Evolutionary conservation across 768 basidiomycete species (phyloP).

Genomic region (Naematelia aurantialba): DNA sequence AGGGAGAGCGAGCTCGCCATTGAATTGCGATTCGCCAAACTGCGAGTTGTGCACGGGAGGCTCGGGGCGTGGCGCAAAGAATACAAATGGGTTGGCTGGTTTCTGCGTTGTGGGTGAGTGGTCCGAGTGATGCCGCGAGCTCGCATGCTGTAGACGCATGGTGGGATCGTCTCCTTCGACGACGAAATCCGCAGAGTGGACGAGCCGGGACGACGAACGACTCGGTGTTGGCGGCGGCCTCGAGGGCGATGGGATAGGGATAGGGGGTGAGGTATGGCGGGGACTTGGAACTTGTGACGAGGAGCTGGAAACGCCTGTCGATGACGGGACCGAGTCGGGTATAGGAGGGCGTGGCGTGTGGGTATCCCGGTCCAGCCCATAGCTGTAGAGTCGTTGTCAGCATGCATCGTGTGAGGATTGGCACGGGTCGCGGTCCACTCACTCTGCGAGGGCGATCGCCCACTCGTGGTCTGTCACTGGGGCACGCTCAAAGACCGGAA

Average conservation of each 20-base stretch:
- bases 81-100: not conserved
- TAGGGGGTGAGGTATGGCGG: not conserved
- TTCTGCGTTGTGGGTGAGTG: not conserved
- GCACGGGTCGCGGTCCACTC: too few relatives aligned
- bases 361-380: not conserved
- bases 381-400: not conserved
- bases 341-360: not conserved
- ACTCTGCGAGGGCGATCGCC: slow-evolving; percentile 1
- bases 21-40: not conserved
- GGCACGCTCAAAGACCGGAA: not conserved
- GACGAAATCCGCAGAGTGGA: not conserved
- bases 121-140: not conserved
- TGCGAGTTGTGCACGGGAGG: not conserved
- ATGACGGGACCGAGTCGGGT: not conserved
- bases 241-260: not conserved
- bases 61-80: not conserved
- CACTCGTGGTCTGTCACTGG: slow-evolving; percentile 1
- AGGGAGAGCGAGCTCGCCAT: too few relatives aligned
- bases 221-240: not conserved
- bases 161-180: not conserved
- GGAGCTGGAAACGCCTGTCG: not conserved
- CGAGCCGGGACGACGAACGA: not conserved
- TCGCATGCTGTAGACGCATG: not conserved
- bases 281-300: not conserved
- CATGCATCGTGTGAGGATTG: too few relatives aligned